Percentiles rank a stretch among this genome's conserved stretches.
Conservation (phyloP, 2,329 filamentous ascomycete species). For the Ciborinia camelliae region DNA sequence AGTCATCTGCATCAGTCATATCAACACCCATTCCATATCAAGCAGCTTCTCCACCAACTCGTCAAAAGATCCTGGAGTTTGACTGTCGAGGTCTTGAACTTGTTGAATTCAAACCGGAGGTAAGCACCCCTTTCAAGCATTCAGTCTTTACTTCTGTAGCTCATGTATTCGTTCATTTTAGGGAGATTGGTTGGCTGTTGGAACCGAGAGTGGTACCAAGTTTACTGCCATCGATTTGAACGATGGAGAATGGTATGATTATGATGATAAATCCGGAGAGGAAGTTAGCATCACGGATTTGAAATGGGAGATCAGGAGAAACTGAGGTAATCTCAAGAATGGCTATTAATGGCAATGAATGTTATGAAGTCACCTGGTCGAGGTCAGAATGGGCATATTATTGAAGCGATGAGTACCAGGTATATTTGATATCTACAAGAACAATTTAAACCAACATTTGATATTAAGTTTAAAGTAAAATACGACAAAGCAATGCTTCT, state of each 20-base stretch:
- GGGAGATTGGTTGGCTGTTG: constrained; percentile 88
- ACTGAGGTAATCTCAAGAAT: constrained; percentile 23
- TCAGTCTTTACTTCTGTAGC: not conserved
- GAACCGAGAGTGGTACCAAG: constrained; percentile 73
- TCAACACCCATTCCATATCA: constrained; percentile 69
- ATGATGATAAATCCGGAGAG: constrained; percentile 88
- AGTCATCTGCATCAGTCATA: constrained; percentile 82
- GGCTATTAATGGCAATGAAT: not conserved
- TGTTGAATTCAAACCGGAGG: constrained; percentile 83
- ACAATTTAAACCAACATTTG: not conserved
- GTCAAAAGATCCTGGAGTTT: constrained; percentile 79
- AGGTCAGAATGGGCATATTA: not conserved
- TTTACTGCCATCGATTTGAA: constrained; percentile 78
- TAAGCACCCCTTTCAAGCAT: constrained; percentile 41
- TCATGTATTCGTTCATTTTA: constrained; percentile 39
- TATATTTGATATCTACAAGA: not conserved
- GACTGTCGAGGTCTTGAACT: constrained; percentile 96
- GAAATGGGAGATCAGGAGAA: constrained; percentile 69
- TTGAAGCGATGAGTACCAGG: not conserved
- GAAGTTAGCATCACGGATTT: constrained; percentile 91
- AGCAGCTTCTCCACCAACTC: constrained; percentile 67
- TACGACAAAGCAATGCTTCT: not conserved
- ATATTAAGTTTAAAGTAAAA: not conserved
- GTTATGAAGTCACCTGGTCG: constrained; percentile 10
- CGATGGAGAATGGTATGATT: constrained; percentile 97